Evolutionary conservation across 1,284 basidiomycete species (phyloP), one percentile per base, ranked within the genome.

Genomic region (Tylopilus orsonianus): DNA sequence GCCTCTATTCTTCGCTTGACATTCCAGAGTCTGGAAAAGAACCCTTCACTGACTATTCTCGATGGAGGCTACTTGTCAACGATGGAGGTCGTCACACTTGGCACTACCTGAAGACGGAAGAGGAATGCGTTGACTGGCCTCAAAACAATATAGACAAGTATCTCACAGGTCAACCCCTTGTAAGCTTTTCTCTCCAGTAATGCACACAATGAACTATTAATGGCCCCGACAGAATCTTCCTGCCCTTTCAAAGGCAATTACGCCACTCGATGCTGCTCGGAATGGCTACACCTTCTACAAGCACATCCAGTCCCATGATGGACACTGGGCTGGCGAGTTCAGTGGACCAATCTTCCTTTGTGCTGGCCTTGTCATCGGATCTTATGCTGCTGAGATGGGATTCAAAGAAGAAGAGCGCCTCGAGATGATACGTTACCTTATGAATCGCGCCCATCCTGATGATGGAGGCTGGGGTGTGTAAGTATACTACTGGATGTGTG

Each of bases 381-480:
- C 93, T 37, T 95, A 97, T 66, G 85, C 95, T 20, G 85, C 90
- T 20, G 87, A 87, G 9, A 80, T 87, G 83, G 66, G 78, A 30
- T 83, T 98, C 61, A 82, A 80, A 32, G 67, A 83, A 43, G 89
- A 91, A 64, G 93, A 97, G 71, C 79, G 84, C 38, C 73, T 89
- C 24, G 96, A 99, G 69, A 87, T 98, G 73, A 87, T 92, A 56
- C 85, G 96, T 13, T 99, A 97, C 65, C 74, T 97, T 35, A 78
- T 94, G 61, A 93, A 92, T 65, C 77, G 79, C 60, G 83, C 81
- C 40, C 74, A 83, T 61, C 76, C 76, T 1, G 80, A 85, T 19
- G 92, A 97, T 49, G 91, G 91, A 22, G 94, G 94, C 5, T 97
- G 94, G 94, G 94, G 94, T 58, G 78, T 97, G 93, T 96, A 60